These are phyloP conservation scores for Hygrocybe punicea DNA, from an alignment of 768 basidiomycete species.

Conservation along the genomic window DNA sequence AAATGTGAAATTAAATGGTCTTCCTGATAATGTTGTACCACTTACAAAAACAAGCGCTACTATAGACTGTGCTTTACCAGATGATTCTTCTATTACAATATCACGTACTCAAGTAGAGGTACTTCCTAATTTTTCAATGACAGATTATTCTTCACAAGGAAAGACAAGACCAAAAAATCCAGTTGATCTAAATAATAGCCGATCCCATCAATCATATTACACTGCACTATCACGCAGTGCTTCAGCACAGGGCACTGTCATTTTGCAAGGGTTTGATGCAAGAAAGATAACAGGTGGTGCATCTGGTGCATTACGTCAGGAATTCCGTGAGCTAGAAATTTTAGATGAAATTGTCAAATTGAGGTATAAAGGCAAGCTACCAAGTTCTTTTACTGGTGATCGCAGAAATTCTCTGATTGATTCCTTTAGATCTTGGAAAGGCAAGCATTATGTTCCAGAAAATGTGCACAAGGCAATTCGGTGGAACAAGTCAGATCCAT, in stretches of 20 bases:
- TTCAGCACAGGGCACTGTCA: conserved; percentile 17
- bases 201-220: background rate
- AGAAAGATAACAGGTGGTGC: conserved; percentile 16
- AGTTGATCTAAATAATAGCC: conserved; percentile 22
- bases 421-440: background rate
- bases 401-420: background rate
- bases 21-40: conserved; percentile 23
- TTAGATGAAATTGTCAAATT: conserved; percentile 22
- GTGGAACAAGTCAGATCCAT: background rate
- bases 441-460: conserved; percentile 2
- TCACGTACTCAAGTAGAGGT: conserved; percentile 22
- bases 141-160: conserved; percentile 26
- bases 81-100: conserved; percentile 16
- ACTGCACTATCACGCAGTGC: background rate
- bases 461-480: conserved; percentile 4
- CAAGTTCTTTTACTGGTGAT: background rate
- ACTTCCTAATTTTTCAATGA: conserved; percentile 29
- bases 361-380: conserved; percentile 8
- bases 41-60: conserved; percentile 6
- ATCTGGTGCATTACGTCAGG: conserved; percentile 16
- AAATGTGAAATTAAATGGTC: background rate
- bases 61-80: conserved; percentile 15
- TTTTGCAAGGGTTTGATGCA: conserved; percentile 24
- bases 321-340: conserved; percentile 20
- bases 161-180: conserved; percentile 24